Percentiles rank a stretch among this genome's conserved stretches.
These are phyloP conservation scores for Aspergillus sclerotialis DNA, from an alignment of 2,329 filamentous ascomycete species.

Conservation along the genomic window DNA sequence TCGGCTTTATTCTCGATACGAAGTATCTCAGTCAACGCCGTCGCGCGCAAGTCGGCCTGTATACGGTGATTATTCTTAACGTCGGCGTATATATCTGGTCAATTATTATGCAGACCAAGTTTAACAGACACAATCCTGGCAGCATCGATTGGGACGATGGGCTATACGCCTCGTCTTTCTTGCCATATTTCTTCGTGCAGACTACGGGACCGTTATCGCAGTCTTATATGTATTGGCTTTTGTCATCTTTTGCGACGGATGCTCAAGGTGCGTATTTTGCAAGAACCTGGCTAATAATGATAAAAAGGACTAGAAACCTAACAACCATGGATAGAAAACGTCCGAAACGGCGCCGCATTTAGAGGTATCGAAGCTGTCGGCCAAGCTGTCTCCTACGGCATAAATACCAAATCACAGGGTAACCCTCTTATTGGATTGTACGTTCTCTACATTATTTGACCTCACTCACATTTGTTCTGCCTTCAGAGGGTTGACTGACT, in stretches of 20 bases:
- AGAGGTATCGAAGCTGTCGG: conserved; percentile 36
- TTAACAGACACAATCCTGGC: conserved; percentile 33
- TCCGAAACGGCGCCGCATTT: conserved; percentile 38
- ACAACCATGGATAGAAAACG: conserved; percentile 26
- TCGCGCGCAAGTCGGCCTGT: conserved; percentile 41
- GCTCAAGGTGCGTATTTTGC: conserved; percentile 28
- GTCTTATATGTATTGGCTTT: conserved; percentile 41
- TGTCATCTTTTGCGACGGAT: conserved; percentile 38
- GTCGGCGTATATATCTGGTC: conserved; percentile 46
- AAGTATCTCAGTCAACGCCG: conserved; percentile 36
- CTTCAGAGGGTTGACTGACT: too few relatives aligned
- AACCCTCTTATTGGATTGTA: conserved; percentile 35
- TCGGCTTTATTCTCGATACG: conserved; percentile 41
- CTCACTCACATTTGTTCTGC: neutral
- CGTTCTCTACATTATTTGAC: conserved; percentile 8
- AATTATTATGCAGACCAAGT: conserved; percentile 41
- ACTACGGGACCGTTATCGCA: conserved; percentile 38
- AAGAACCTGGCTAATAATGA: too few relatives aligned
- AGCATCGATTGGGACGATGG: conserved; percentile 43
- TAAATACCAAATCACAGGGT: conserved; percentile 35
- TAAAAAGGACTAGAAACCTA: conserved; percentile 2
- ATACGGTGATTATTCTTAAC: conserved; percentile 40
- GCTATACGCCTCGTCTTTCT: conserved; percentile 37
- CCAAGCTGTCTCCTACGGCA: conserved; percentile 36
- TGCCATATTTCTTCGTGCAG: conserved; percentile 45